Conservation (phyloP, 2,329 filamentous ascomycete species). For the Fonsecaea nubica region DNA sequence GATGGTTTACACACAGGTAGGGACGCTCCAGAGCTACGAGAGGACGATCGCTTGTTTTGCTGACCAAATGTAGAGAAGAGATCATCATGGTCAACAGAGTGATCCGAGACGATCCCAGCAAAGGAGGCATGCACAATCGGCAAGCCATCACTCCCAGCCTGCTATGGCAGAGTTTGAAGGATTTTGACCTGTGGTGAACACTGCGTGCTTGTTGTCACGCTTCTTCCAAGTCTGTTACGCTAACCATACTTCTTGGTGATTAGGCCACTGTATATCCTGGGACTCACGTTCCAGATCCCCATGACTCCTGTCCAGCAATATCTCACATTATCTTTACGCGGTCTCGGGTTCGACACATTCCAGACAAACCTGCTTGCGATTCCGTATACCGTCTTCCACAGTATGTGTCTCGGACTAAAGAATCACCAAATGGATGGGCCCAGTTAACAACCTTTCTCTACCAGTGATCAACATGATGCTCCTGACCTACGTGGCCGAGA, state of each 20-base stretch:
- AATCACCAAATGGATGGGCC: slow-evolving; percentile 44
- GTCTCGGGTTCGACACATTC: slow-evolving; percentile 47
- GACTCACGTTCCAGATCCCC: slow-evolving; percentile 48
- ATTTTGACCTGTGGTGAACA: slow-evolving; percentile 62
- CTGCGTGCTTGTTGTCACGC: neutral
- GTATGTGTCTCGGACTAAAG: neutral
- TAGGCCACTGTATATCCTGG: slow-evolving; percentile 57
- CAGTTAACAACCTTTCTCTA: slow-evolving; percentile 49
- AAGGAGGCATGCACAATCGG: slow-evolving; percentile 49
- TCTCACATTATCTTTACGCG: slow-evolving; percentile 53
- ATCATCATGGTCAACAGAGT: slow-evolving; percentile 67
- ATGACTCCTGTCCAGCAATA: slow-evolving; percentile 55
- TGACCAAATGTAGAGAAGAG: slow-evolving; percentile 62
- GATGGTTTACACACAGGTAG: slow-evolving; percentile 61
- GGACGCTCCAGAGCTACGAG: neutral
- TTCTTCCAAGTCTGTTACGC: neutral
- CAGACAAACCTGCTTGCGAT: slow-evolving; percentile 65
- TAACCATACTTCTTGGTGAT: slow-evolving; percentile 27
- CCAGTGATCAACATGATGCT: slow-evolving; percentile 66
- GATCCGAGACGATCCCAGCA: slow-evolving; percentile 42
- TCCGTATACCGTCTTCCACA: slow-evolving; percentile 38
- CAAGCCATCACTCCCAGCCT: slow-evolving; percentile 52
- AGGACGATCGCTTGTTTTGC: neutral
- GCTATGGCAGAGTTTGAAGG: slow-evolving; percentile 57
- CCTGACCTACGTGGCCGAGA: slow-evolving; percentile 57